Evolutionary conservation across 2,329 filamentous ascomycete genomes (phyloP), one percentile per base, ranked within the genome.

Genomic region (Shiraia bambusicola): DNA sequence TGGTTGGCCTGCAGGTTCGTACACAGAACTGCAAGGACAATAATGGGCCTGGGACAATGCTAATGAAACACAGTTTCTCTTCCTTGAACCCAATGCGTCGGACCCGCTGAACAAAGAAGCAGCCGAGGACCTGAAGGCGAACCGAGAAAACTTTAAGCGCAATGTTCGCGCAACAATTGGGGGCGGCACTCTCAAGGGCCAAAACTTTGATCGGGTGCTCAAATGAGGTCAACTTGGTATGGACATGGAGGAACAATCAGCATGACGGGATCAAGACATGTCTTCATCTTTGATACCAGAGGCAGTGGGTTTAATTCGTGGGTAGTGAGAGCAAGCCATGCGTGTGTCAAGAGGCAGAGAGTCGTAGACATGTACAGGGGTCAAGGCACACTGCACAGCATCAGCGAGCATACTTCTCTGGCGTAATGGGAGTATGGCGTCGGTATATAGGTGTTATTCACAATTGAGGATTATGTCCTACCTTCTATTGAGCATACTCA

Each of bases 91-190:
- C 13, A 98, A 98, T 65, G 90, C 93, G 8, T 91, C 87, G 34
- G 93, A 98, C 65, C 93, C 93, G n/a, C 75, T 98, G 47, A 98
- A 98, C 72, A 96, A 98, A 76, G 92, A 97, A 63, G 93, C 93
- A 0, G 93, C 93, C 3, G 90, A 96, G 48, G 93, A 97, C 65
- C 76, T 98, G 56, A 83, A 92, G 59, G 77, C 78, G 34, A 95
- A 93, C 69, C 76, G 90, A 27, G 93, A 97, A 39, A 81, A 78
- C 22, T 98, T 98, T 73, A 93, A 91, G 77, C 79, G 89, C 47
- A 96, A 97, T 63, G 93, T 97, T 28, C 81, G 87, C 60, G 79
- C 78, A 15, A 80, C 89, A 6, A 95, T 98, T 88, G 77, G 75
- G 3, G 93, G 93, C 37, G 89, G 90, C 6, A 72, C 73, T 1